Conservation (phyloP, 139 green algal genomes). For the Chlorella sp. region DNA sequence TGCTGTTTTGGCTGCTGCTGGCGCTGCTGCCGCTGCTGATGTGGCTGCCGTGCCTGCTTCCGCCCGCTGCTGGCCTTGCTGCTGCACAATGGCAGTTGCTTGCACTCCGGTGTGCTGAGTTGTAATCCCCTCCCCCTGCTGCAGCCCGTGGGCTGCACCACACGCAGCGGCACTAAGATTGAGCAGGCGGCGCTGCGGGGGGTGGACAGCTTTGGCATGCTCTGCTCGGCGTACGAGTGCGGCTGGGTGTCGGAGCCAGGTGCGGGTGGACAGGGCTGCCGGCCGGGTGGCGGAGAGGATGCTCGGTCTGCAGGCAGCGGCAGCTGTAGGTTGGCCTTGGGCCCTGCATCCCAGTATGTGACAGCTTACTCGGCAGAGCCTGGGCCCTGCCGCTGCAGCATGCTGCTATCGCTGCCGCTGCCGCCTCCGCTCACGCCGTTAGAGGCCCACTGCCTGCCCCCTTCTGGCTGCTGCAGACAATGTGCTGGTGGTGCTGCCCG, state of each 20-base stretch:
- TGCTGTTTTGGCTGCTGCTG: too few relatives aligned
- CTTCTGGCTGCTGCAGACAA: constrained; percentile 42
- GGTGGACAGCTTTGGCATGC: constrained; percentile 83
- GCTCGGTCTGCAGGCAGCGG: too few relatives aligned
- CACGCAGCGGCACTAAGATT: constrained; percentile 67
- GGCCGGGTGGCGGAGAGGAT: too few relatives aligned
- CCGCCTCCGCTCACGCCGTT: neutral
- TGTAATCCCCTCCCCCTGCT: neutral
- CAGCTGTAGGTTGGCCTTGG: too few relatives aligned
- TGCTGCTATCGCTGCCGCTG: too few relatives aligned
- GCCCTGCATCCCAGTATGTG: too few relatives aligned
- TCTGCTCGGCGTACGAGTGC: constrained; percentile 83
- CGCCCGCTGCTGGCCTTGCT: too few relatives aligned
- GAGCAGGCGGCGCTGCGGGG: constrained; percentile 71
- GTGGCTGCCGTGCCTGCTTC: too few relatives aligned
- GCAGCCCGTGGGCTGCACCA: constrained; percentile 68
- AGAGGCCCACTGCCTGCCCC: too few relatives aligned
- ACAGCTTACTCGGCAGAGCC: neutral
- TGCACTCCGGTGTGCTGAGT: too few relatives aligned
- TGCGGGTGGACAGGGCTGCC: constrained; percentile 38
- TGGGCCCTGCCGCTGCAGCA: neutral
- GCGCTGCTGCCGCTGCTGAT: too few relatives aligned
- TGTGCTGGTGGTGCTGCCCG: constrained; percentile 69
- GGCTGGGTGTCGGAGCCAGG: constrained; percentile 69
- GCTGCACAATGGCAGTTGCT: too few relatives aligned